Percentiles rank a stretch among this genome's conserved stretches.
phyloP scores from a whole-genome alignment of 805 yeast species.

The Kuraishia cidri region DNA sequence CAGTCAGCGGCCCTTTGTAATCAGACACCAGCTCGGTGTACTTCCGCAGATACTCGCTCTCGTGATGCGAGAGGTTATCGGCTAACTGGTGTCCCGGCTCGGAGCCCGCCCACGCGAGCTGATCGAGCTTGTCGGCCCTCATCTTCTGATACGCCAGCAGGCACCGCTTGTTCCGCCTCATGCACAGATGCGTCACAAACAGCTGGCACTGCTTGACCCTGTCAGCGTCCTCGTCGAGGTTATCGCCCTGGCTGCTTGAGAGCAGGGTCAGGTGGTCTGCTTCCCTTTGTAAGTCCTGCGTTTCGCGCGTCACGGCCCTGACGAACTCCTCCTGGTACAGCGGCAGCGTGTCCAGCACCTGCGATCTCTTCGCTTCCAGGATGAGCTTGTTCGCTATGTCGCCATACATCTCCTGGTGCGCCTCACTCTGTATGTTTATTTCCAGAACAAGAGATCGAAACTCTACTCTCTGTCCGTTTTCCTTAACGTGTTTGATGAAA shows the following conservation, averaged over 20 bases:
- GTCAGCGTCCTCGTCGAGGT: slow-evolving; percentile 19
- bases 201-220: slow-evolving; percentile 52
- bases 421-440: not conserved
- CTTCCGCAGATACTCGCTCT: slow-evolving; percentile 65
- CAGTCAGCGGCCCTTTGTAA: slow-evolving; percentile 72
- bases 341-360: slow-evolving; percentile 56
- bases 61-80: slow-evolving; percentile 62
- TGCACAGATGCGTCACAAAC: slow-evolving; percentile 63
- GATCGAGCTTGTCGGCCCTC: slow-evolving; percentile 60
- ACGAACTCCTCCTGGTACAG: slow-evolving; percentile 66
- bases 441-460: too few relatives aligned
- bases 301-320: slow-evolving; percentile 63
- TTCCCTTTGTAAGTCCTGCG: slow-evolving; percentile 49
- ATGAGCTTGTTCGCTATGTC: slow-evolving; percentile 79
- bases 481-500: too few relatives aligned
- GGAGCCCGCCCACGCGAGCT: slow-evolving; percentile 61
- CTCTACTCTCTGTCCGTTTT: too few relatives aligned
- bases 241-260: slow-evolving; percentile 6
- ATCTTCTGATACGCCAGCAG: slow-evolving; percentile 73
- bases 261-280: slow-evolving; percentile 33
- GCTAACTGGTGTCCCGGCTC: slow-evolving; percentile 32
- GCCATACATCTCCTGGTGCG: slow-evolving; percentile 74
- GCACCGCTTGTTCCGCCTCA: slow-evolving; percentile 87
- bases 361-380: slow-evolving; percentile 76
- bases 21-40: slow-evolving; percentile 67